Evolutionary conservation across 2,329 filamentous ascomycete genomes (phyloP), one percentile per base, ranked within the genome.

Genomic region (Penicillium brevicompactum): DNA sequence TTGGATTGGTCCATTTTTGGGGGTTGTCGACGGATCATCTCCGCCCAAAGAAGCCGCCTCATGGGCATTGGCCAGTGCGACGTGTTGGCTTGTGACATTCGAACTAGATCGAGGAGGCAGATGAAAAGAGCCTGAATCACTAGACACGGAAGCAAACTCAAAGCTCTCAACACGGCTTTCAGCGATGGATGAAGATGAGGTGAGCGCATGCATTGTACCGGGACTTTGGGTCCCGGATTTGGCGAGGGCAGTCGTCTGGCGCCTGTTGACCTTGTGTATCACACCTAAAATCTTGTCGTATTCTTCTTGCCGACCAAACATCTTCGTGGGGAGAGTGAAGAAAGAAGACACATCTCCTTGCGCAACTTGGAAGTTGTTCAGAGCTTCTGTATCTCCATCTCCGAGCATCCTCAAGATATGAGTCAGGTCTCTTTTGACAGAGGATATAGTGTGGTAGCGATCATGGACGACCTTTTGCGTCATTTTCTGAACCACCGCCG

Each of bases 271-370:
- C 45, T 86, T 87, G 60, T 95, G 87, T 47, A 97, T 90, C 34
- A 94, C 83, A 61, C 81, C 83, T 38, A 92, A 75, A 8, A 97
- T 84, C 37, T 84, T 83, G 45, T 87, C 80, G 41, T 85, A 86
- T 70, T 96, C 91, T 58, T 84, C 80, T 30, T 87, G 81, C 34
- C 92, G 85, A 3, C 93, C 93, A 61, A 96, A 89, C 81, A 95
- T 91, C 55, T 82, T 81, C 0, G 86, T 84, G 0, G 93, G 93
- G 18, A 97, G 82, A 62, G 92, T 89, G 74, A 97, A 97, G 69
- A 95, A 94, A 4, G 92, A 95, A 1, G 91, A 96, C 0, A 96
- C 86, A 72, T 97, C 93, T 55, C 87, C 90, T n/a, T 87, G 85
- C 11, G 85, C 92, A 56, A 95, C 87, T 59, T 84, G 81, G 80